Evolutionary conservation across 1,284 basidiomycete species (phyloP).

Genomic region (Garcileccinum viscosum): DNA sequence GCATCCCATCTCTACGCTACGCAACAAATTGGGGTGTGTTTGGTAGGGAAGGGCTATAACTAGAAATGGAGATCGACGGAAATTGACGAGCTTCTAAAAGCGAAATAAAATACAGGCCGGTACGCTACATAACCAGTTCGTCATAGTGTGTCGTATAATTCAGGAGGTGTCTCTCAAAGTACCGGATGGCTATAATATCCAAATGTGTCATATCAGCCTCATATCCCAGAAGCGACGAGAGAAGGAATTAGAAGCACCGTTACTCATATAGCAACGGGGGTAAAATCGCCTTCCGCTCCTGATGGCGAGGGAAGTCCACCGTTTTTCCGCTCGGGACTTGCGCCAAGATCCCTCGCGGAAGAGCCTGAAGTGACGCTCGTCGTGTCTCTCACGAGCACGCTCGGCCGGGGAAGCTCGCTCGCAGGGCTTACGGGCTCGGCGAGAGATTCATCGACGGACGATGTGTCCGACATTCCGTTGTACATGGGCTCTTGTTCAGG

Average conservation of each 20-base stretch:
- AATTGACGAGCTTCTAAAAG: constrained; percentile 32
- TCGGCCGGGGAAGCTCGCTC: constrained; percentile 44
- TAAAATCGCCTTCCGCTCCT: constrained; percentile 27
- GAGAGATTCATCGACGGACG: constrained; percentile 50
- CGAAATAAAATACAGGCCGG: constrained; percentile 35
- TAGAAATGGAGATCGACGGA: constrained; percentile 19
- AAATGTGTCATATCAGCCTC: constrained; percentile 11
- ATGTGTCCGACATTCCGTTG: constrained; percentile 57
- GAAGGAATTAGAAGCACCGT: constrained; percentile 23
- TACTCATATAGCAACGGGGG: constrained; percentile 39
- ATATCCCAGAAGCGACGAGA: constrained; percentile 12
- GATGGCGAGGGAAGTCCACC: constrained; percentile 16
- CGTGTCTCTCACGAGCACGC: constrained; percentile 46
- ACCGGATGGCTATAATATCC: constrained; percentile 21
- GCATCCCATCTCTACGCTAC: neutral
- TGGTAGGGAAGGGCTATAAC: neutral
- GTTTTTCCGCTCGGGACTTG: constrained; percentile 37
- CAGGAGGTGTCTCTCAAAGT: constrained; percentile 10
- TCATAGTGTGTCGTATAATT: constrained; percentile 13
- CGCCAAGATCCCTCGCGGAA: constrained; percentile 34
- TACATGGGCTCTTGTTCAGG: constrained; percentile 50
- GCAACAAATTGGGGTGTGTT: constrained; percentile 1
- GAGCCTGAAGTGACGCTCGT: constrained; percentile 36
- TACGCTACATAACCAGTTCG: constrained; percentile 31
- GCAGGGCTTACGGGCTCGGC: constrained; percentile 62